phyloP scores from a whole-genome alignment of 331 rosid species.

The Spiraea crenata region DNA sequence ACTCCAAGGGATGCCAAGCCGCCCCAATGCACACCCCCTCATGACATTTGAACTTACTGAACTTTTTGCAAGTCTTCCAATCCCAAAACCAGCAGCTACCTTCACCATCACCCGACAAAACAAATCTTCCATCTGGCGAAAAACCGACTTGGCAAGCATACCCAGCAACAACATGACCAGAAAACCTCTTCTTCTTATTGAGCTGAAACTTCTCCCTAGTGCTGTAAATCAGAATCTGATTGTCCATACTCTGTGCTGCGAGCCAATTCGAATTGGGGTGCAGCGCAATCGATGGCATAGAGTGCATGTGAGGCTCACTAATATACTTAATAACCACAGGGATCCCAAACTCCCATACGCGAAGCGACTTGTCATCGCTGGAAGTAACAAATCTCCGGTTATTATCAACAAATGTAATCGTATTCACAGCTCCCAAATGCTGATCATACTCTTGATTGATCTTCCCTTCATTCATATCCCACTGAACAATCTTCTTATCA shows the following conservation, averaged over 20 bases:
- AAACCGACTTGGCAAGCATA: slow-evolving; percentile 96
- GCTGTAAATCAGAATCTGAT: slow-evolving; percentile 92
- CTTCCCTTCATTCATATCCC: slow-evolving; percentile 94
- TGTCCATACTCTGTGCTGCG: slow-evolving; percentile 98
- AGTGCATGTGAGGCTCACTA: slow-evolving; percentile 98
- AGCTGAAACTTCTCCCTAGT: slow-evolving; percentile 98
- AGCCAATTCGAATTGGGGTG: slow-evolving; percentile 95
- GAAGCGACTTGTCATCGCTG: slow-evolving; percentile 92
- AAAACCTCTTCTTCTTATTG: slow-evolving; percentile 96
- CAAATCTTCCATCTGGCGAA: slow-evolving; percentile 96
- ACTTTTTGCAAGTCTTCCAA: slow-evolving; percentile 98
- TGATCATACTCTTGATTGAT: slow-evolving; percentile 98
- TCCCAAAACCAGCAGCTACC: slow-evolving; percentile 99
- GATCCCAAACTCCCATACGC: slow-evolving; percentile 96
- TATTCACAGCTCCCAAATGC: slow-evolving; percentile 97
- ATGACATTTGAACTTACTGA: slow-evolving; percentile 91
- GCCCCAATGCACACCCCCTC: slow-evolving; percentile 92
- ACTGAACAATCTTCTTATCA: slow-evolving; percentile 97
- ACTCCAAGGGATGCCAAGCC: slow-evolving; percentile 96
- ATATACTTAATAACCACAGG: slow-evolving; percentile 97
- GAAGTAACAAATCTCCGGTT: slow-evolving; percentile 95
- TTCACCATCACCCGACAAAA: slow-evolving; percentile 95
- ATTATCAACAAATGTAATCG: slow-evolving; percentile 96
- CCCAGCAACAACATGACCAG: slow-evolving; percentile 93
- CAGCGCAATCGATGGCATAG: slow-evolving; percentile 92